Evolutionary conservation across 306 rosid genomes (phyloP), one percentile per base, ranked within the genome.

Genomic region (Casuarina glauca): DNA sequence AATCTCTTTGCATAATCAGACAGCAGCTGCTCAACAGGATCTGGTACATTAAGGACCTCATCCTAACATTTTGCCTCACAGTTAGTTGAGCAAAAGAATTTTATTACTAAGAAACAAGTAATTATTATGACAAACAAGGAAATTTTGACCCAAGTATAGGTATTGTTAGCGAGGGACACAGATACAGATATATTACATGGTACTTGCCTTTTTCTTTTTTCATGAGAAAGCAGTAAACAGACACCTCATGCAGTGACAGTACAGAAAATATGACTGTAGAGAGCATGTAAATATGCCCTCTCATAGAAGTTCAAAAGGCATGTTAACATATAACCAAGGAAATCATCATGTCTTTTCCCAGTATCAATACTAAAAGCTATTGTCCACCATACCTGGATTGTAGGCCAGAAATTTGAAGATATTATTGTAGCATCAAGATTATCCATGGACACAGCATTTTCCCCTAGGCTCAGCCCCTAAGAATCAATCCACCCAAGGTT

Each of bases 351-450:
- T 12, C 36, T 49, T 52, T 60, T 54, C 32, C 44, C 39, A 49
- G 12, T 6, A 48, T 32, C 74, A 48, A 41, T 49, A 66, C 60
- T 15, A 49, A 32, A 53, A 61, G 42, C 46, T 9, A 35, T 32
- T 45, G 35, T 61, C 57, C 55, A 2, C 43, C 61, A 67, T 58
- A 94, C 97, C 97, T 92, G 98, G 86, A 94, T 94, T 78, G 94
- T 92, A 80, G 98, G 98, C 98, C 98, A 94, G 83, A 94, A 94
- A 87, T 94, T 94, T 50, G 97, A 89, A 83, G 97, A 94, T 79
- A 92, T 74, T 79, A 89, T 91, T 72, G 97, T 90, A 17, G 93
- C 90, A 82, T 88, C 86, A 76, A 92, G 81, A 45, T 45, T 67
- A 73, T 95, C 97, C 97, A 92, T 87, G 80, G 96, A 87, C 71